Evolutionary conservation across 208 protist species (phyloP).

Genomic region (Blechomonas ayalai): DNA sequence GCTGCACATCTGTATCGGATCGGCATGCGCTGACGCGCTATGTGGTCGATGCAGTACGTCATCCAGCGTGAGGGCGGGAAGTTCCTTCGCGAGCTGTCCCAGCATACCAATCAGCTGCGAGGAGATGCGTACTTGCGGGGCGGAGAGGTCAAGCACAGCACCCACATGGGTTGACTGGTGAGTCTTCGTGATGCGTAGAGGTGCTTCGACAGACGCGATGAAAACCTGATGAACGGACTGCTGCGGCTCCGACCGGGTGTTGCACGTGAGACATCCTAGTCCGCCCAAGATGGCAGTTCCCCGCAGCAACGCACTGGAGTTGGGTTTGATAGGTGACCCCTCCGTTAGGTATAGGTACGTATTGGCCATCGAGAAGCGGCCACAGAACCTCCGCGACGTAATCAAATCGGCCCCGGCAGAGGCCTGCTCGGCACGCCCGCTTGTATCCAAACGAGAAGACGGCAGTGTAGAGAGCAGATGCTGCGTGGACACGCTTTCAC

Average conservation of each 20-base stretch:
- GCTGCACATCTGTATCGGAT: too few species aligned
- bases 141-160: conserved; percentile 58
- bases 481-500: conserved; percentile 22
- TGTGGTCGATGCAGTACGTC: too few species aligned
- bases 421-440: too few species aligned
- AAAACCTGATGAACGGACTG: conserved; percentile 42
- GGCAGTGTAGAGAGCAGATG: too few species aligned
- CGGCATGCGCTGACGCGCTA: too few species aligned
- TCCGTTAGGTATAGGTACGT: conserved; percentile 62
- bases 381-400: conserved; percentile 20
- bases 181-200: conserved; percentile 40
- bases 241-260: conserved; percentile 29
- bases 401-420: background rate
- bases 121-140: conserved; percentile 48
- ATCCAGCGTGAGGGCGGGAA: conserved; percentile 11
- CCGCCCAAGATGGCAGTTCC: conserved; percentile 63
- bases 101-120: conserved; percentile 61
- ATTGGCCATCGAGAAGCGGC: conserved; percentile 38
- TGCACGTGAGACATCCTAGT: conserved; percentile 51
- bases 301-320: conserved; percentile 16
- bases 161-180: conserved; percentile 19
- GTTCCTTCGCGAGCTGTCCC: conserved; percentile 42
- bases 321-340: conserved; percentile 27
- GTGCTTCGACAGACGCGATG: conserved; percentile 47
- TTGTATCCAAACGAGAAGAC: background rate